phyloP scores from a whole-genome alignment of 1,139 yeast genomes.

The Suhomyces terraborum region DNA sequence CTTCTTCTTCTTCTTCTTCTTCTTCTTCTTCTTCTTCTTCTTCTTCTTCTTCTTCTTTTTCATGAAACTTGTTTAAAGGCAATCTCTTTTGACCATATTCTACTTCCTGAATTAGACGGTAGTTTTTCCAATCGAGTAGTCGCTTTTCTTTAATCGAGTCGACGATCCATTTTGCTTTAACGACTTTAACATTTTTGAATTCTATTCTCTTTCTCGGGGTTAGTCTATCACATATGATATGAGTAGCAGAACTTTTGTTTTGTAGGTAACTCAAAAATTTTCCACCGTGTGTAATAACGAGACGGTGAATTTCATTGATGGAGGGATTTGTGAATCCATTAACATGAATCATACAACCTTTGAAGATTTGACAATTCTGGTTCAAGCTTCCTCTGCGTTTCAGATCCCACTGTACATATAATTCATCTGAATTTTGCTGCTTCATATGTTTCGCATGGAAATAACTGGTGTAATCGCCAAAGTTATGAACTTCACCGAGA shows the following conservation, averaged over 20 bases:
- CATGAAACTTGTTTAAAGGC: slow-evolving; percentile 17
- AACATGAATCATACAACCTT: slow-evolving; percentile 66
- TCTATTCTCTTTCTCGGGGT: slow-evolving; percentile 75
- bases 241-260: slow-evolving; percentile 76
- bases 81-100: slow-evolving; percentile 54
- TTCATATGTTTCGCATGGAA: slow-evolving; percentile 65
- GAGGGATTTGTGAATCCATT: slow-evolving; percentile 88
- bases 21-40: slow-evolving; percentile 8
- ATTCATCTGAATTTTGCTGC: slow-evolving; percentile 68
- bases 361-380: slow-evolving; percentile 45
- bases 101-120: slow-evolving; percentile 52
- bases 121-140: slow-evolving; percentile 69
- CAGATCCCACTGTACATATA: slow-evolving; percentile 51
- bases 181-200: slow-evolving; percentile 71
- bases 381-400: slow-evolving; percentile 33
- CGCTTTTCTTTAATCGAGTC: slow-evolving; percentile 55
- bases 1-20: slow-evolving; percentile 3
- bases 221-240: slow-evolving; percentile 75
- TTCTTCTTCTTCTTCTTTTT: slow-evolving; percentile 1
- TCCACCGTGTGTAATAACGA: slow-evolving; percentile 82
- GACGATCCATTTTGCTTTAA: slow-evolving; percentile 78
- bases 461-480: slow-evolving; percentile 71
- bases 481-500: slow-evolving; percentile 46
- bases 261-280: slow-evolving; percentile 65
- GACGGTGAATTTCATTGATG: slow-evolving; percentile 64